phyloP scores from a whole-genome alignment of 75 land plant genomes.

The Selaginella tamariscina region DNA sequence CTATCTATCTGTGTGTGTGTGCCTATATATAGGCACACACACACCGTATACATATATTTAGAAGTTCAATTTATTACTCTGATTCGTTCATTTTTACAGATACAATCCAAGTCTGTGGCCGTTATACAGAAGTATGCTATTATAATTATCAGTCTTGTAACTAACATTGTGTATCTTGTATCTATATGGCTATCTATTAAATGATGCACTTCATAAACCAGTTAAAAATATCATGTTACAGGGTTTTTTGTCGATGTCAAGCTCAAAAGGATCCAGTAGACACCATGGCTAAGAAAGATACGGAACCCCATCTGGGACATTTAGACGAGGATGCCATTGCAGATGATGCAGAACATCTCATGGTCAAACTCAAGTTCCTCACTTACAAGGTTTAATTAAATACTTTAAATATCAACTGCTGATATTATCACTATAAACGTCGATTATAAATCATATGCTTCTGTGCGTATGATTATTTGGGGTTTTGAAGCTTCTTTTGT shows the following conservation, averaged over 20 bases:
- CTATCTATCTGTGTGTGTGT: conserved; percentile 4
- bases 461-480: not conserved
- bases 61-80: not conserved
- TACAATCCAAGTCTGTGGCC: conserved; percentile 83
- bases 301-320: conserved; percentile 1
- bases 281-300: conserved; percentile 38
- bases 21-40: no score
- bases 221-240: conserved; percentile 17
- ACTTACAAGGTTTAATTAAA: conserved; percentile 76
- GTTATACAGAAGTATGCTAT: conserved; percentile 64
- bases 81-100: conserved; percentile 30
- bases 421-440: no score
- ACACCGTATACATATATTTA: not conserved
- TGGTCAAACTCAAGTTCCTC: conserved; percentile 90
- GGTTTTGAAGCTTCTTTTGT: not conserved
- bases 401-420: not conserved
- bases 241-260: conserved; percentile 90
- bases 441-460: no score
- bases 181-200: not conserved
- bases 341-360: conserved; percentile 77
- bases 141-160: not conserved
- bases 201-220: not conserved
- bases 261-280: conserved; percentile 34
- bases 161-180: no score
- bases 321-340: conserved; percentile 39